These are phyloP conservation scores for Arachnomyces sp. DNA, from an alignment of 2,329 filamentous ascomycete genomes.

Conservation along the genomic window DNA sequence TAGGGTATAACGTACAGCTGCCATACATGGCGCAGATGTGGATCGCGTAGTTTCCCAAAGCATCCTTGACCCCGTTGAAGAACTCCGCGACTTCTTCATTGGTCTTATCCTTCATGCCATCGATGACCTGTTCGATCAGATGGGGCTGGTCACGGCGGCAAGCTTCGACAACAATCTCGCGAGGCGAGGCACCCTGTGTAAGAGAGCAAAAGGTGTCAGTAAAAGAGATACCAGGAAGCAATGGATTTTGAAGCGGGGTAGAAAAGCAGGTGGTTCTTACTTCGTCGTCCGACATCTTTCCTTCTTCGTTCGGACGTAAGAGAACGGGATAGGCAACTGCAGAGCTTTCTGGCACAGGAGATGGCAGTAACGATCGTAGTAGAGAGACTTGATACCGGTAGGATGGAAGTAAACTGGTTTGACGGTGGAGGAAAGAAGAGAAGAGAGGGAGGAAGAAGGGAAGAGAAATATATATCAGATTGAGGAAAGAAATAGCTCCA, in stretches of 20 bases:
- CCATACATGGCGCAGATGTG: slow-evolving; percentile 82
- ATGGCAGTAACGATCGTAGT: not conserved
- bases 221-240: not conserved
- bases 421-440: not conserved
- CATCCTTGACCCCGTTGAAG: slow-evolving; percentile 78
- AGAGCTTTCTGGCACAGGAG: not conserved
- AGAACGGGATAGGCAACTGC: not conserved
- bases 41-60: slow-evolving; percentile 80
- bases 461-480: not conserved
- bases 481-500: not conserved
- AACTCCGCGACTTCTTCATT: slow-evolving; percentile 62
- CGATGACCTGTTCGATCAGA: slow-evolving; percentile 68
- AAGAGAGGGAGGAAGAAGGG: slow-evolving; percentile 1
- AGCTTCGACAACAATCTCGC: slow-evolving; percentile 84
- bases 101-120: slow-evolving; percentile 50
- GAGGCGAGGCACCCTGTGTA: slow-evolving; percentile 68
- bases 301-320: slow-evolving; percentile 1
- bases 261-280: slow-evolving; percentile 19
- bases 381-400: not conserved
- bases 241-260: no score
- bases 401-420: not conserved
- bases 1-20: slow-evolving; percentile 57
- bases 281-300: slow-evolving; percentile 37
- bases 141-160: slow-evolving; percentile 89
- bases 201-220: slow-evolving; percentile 7